These are phyloP conservation scores for Hygrophila difformis DNA, from an alignment of 257 asterid genomes.

Conservation along the genomic window DNA sequence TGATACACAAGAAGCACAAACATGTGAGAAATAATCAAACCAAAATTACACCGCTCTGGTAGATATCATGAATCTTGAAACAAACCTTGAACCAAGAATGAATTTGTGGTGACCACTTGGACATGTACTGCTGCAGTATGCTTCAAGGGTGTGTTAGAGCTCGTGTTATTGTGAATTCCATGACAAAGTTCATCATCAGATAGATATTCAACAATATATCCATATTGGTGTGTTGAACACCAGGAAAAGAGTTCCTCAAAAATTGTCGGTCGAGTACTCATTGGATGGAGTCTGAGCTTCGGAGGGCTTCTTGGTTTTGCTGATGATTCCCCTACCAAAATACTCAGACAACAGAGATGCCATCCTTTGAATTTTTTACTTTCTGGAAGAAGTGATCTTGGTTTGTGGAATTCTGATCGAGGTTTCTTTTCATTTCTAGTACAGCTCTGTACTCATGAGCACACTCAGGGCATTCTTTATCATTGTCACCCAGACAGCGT, in stretches of 20 bases:
- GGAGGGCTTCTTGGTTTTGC: constrained; percentile 44
- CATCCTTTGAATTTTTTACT: constrained; percentile 72
- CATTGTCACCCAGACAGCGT: constrained; percentile 92
- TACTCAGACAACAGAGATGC: constrained; percentile 88
- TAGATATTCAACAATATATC: too few species aligned
- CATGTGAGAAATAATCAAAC: too few species aligned
- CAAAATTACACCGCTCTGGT: too few species aligned
- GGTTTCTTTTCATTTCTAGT: constrained; percentile 66
- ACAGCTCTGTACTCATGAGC: constrained; percentile 84
- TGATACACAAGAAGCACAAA: too few species aligned
- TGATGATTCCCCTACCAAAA: constrained; percentile 92
- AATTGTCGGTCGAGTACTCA: constrained; percentile 19
- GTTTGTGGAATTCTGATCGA: constrained; percentile 77
- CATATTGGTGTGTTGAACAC: too few species aligned
- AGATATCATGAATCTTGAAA: too few species aligned
- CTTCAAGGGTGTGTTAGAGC: too few species aligned
- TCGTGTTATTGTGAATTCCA: too few species aligned
- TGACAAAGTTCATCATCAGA: too few species aligned
- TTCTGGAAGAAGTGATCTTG: constrained; percentile 82
- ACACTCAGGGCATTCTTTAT: constrained; percentile 92
- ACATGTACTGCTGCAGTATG: too few species aligned
- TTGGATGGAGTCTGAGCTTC: constrained; percentile 1
- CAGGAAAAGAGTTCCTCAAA: constrained; percentile 18
- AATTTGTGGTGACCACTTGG: too few species aligned
- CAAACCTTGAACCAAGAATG: too few species aligned